Base-by-base conservation (phyloP, 495 filamentous ascomycete genomes). In the Hypomontagnella monticulosa region DNA sequence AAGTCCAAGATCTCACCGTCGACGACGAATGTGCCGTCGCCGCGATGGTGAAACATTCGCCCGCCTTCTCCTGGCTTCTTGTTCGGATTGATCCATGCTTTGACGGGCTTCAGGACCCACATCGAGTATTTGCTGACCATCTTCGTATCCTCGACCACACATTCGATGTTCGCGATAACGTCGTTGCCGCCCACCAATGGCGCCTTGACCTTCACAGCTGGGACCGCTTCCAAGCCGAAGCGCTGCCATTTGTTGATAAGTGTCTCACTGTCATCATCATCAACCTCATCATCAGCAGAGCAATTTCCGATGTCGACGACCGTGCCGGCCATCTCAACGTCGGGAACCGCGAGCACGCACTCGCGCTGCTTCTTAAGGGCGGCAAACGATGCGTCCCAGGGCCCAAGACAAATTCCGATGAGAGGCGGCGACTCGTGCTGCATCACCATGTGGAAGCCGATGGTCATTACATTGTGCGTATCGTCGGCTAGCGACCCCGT, bases 241-340 rank as follows among this genome's bases (percentile, higher is more conserved):
- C 63, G 59, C 11, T 67, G 62, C 74, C 74, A 76, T 40, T 84
- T 87, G 63, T 57, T 43, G 15, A 37, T 80, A 14, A 49, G 81
- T 30, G 43, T 34, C 0, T 55, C 54, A n/a, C 36, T 9, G 9
- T 48, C 40, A 37, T 87, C 84, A 20, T 19, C 48, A 14, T 65
- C 40, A 2, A 12, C 36, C 36, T 48, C 40, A 37, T 88, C 85
- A 12, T 85, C 83, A 2, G 79, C 80, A 66, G 74, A 76, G 44
- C 72, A 74, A 41, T 78, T 76, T 27, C 75, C 75, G 20, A 78
- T 61, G 46, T 76, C 75, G 27, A 76, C 67, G 2, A 72, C 71
- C 1, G 51, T 38, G 2, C 41, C 40, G 6, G 74, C 75, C 52
- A 78, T 73, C 52, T 71, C 60, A 2, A 71, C 69, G 27, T 49